Evolutionary conservation across 2,329 filamentous ascomycete genomes (phyloP), one percentile per base, ranked within the genome.

Genomic region (Ascosphaera pollenicola): DNA sequence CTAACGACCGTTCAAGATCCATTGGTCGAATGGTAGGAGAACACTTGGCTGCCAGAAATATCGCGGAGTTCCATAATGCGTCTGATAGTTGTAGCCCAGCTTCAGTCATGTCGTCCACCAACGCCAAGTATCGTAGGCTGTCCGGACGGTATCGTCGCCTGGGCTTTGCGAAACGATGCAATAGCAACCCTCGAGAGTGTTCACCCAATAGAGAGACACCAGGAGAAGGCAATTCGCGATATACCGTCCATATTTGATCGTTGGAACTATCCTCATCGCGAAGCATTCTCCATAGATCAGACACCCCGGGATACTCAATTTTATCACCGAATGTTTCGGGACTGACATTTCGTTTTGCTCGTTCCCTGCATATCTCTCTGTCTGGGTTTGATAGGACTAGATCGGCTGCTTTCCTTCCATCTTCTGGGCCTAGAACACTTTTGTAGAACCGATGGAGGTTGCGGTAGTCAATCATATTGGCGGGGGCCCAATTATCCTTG

Each of bases 41-140:
- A 47, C 79, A 83, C 41, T 77, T 74, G 30, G 77, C 76, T 8
- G 80, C 78, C 49, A 91, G 78, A 16, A 78, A 69, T 39, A 94
- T 72, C 30, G 84, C 85, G 31, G 73, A 74, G 44, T 81, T 93
- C 85, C 85, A 98, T 51, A 93, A 73, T 0, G 64, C 59, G 3
- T 59, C 61, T 1, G 65, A 69, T 40, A 95, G 61, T 0, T 75
- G 68, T 35, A 92, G 70, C 2, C 73, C 70, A n/a, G 73, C 69
- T 39, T 66, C 66, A 48, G 81, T 78, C 60, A 91, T 77, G 49
- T 98, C 87, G 45, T 85, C 75, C 15, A 95, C 66, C 17, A 94
- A 62, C 3, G 75, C 73, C 45, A 94, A 76, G 57, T 87, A 95
- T 40, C 81, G 76, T 38, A 58, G 48, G 80, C 63, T 78, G 84